These are phyloP conservation scores for Massariosphaeria phaeospora DNA, from an alignment of 495 filamentous ascomycete species.

Conservation along the genomic window DNA sequence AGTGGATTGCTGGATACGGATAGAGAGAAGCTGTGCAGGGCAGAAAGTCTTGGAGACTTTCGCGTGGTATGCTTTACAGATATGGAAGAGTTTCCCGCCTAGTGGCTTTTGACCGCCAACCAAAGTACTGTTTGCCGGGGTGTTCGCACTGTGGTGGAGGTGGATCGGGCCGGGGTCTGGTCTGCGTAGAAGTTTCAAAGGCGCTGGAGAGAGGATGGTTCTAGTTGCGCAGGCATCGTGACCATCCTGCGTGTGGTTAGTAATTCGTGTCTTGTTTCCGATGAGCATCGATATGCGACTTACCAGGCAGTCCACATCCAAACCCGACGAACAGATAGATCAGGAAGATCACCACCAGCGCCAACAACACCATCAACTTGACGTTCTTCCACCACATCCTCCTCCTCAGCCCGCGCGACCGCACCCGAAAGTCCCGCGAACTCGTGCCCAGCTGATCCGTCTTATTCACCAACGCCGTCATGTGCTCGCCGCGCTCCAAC, in stretches of 20 bases:
- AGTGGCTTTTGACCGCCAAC: too few species aligned
- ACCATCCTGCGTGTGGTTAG: constrained; percentile 3
- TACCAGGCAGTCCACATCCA: constrained; percentile 65
- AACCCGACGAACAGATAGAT: constrained; percentile 71
- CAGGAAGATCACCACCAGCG: constrained; percentile 77
- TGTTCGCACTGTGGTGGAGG: too few species aligned
- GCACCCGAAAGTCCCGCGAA: constrained; percentile 82
- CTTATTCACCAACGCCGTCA: constrained; percentile 95
- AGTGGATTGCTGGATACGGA: too few species aligned
- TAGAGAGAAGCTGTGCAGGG: too few species aligned
- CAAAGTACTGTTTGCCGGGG: too few species aligned
- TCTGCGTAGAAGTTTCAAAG: too few species aligned
- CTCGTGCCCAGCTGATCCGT: constrained; percentile 83
- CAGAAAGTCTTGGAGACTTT: too few species aligned
- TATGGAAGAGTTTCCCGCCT: too few species aligned
- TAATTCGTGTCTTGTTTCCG: neutral
- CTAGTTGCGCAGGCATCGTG: neutral
- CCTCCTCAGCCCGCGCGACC: constrained; percentile 76
- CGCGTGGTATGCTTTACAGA: too few species aligned
- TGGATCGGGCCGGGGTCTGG: too few species aligned
- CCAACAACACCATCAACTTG: constrained; percentile 78
- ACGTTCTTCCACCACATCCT: constrained; percentile 99
- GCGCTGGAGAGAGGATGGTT: too few species aligned
- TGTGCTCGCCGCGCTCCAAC: constrained; percentile 88
- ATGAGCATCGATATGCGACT: constrained; percentile 7